Evolutionary conservation across 164 flowering plant genomes (phyloP), one percentile per base, ranked within the genome.

Genomic region (Tetrastigma voinierianum): DNA sequence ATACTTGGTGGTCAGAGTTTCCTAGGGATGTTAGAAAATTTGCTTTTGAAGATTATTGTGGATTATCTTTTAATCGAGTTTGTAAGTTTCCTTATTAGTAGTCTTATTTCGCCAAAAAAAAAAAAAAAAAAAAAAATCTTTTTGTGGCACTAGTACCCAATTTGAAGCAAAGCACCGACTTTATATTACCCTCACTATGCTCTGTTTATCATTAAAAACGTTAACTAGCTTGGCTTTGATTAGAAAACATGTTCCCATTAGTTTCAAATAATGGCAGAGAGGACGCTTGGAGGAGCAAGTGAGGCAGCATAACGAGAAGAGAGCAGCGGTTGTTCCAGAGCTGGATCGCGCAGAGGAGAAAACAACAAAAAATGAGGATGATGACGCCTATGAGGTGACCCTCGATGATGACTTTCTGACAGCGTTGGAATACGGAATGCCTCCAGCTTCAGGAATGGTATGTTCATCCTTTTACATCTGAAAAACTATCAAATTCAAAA

Each of bases 401-500:
- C 82, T 95, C 64, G 98, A 95, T 73, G 92, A 95, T 53, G 98
- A 95, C 72, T 95, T 95, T 64, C 67, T 91, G 49, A 90, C 90
- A 56, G 97, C 96, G 65, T 67, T 95, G 74, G 98, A 95, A 66
- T 95, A 91, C 70, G 98, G 98, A 76, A 95, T 95, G 97, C 98
- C 97, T 66, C 97, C 98, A 12, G 98, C 98, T 73, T 89, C 97
- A n/a, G 98, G 98, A 80, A 86, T 95, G 98, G 98, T 95, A 83
- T 69, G 82, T 1, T 67, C 43, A 25, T 60, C 64, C n/a, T 62
- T 48, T 55, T 51, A 9, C 19, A 4, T 62, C 40, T 0, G 40
- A 32, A 32, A 32, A 32, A 32, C 40, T 32, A 32, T 32, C 40
- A 32, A 32, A 32, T 32, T 32, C 3, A 32, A 32, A 32, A 32